These are phyloP conservation scores for Coriolopsis trogii DNA, from an alignment of 1,284 basidiomycete species.

Conservation along the genomic window DNA sequence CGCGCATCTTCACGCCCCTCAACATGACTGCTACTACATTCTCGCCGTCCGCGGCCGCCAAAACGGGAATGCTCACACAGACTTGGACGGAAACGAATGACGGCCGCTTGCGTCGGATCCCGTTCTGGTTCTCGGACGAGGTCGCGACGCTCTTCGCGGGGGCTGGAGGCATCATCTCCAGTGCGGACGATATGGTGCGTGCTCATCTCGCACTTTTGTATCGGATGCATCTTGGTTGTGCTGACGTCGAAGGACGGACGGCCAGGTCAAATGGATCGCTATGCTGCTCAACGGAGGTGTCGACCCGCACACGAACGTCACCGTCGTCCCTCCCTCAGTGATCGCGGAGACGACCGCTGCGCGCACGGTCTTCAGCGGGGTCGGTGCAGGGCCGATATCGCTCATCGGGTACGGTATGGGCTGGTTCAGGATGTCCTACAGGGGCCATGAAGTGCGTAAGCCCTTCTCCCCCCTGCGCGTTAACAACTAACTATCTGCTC, in stretches of 20 bases:
- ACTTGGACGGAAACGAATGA: slow-evolving; percentile 33
- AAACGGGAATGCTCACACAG: slow-evolving; percentile 37
- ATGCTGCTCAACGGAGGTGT: slow-evolving; percentile 33
- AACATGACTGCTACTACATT: slow-evolving; percentile 40
- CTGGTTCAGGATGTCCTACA: slow-evolving; percentile 30
- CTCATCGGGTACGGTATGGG: slow-evolving; percentile 35
- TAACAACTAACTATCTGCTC: slow-evolving; percentile 18
- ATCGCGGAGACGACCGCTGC: slow-evolving; percentile 33
- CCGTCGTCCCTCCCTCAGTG: slow-evolving; percentile 30
- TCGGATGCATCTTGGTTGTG: neutral
- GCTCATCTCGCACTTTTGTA: neutral
- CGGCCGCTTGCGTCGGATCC: slow-evolving; percentile 29
- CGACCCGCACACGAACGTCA: slow-evolving; percentile 30
- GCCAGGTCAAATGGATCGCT: slow-evolving; percentile 35
- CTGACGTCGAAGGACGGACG: neutral
- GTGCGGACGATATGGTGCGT: slow-evolving; percentile 34
- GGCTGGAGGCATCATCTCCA: slow-evolving; percentile 37
- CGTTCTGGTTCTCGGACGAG: slow-evolving; percentile 32
- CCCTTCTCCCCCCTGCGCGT: neutral
- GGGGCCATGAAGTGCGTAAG: slow-evolving; percentile 31
- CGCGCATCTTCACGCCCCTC: slow-evolving; percentile 36
- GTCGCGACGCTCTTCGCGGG: slow-evolving; percentile 33
- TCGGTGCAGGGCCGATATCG: slow-evolving; percentile 10
- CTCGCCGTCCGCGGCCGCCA: slow-evolving; percentile 36
- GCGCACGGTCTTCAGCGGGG: slow-evolving; percentile 22